Conservation (phyloP, 805 yeast genomes). For the Ogataea ramenticola region DNA sequence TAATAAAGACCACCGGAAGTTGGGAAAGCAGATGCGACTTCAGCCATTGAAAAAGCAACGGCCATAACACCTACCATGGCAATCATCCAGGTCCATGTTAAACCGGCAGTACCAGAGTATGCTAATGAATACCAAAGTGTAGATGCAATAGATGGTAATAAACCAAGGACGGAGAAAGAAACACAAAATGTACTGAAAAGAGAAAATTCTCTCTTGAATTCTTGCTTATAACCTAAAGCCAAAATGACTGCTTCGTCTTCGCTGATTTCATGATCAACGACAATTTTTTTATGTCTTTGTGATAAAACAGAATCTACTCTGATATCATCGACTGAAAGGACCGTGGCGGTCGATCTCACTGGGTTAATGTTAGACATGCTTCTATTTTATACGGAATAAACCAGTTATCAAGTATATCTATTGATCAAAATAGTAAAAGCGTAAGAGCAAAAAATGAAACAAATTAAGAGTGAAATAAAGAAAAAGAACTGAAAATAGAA, state of each 20-base stretch:
- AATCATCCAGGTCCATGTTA: constrained; percentile 56
- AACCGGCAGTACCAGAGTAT: constrained; percentile 55
- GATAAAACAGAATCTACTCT: constrained; percentile 20
- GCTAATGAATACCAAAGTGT: constrained; percentile 54
- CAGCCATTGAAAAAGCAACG: constrained; percentile 60
- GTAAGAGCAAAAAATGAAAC: no score
- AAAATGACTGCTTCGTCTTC: constrained; percentile 46
- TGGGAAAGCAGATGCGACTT: constrained; percentile 58
- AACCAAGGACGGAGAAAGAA: constrained; percentile 56
- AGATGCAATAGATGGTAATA: constrained; percentile 61
- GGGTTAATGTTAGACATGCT: constrained; percentile 3
- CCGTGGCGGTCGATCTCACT: constrained; percentile 19
- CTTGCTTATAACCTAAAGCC: constrained; percentile 59
- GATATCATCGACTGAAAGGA: constrained; percentile 21
- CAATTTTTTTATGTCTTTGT: constrained; percentile 12
- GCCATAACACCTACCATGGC: constrained; percentile 48
- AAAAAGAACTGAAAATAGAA: no score
- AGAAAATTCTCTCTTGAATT: constrained; percentile 55
- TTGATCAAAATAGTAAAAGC: no score
- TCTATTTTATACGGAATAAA: no score
- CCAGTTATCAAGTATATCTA: no score
- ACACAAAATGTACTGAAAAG: constrained; percentile 54
- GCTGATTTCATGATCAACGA: constrained; percentile 40
- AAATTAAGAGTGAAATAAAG: no score
- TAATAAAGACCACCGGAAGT: constrained; percentile 65